Evolutionary conservation across 345 rosid species (phyloP), one percentile per base, ranked within the genome.

Genomic region (Hypericum perforatum): DNA sequence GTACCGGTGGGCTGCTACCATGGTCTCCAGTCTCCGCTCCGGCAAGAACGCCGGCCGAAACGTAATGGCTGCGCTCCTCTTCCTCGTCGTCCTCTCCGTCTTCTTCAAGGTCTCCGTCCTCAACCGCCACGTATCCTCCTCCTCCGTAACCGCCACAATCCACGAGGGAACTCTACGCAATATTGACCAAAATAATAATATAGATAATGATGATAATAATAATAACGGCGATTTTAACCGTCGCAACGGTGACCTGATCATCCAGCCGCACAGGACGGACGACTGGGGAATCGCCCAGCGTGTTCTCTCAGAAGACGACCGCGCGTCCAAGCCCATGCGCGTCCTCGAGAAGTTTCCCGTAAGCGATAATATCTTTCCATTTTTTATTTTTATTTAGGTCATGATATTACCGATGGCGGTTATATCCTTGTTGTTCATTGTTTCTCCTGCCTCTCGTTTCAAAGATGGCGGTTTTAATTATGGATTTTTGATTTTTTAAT

Each of bases 231-330:
- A 61, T 54, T 65, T 44, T 39, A 16, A 16, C 39, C 39, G 10
- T 39, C 69, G 49, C 1, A 76, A 67, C 42, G 80, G 81, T 6
- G 42, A 70, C 8, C 42, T 83, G 45, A 63, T 74, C n/a, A 57
- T 80, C 36, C 77, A 74, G 54, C 63, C 81, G 9, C 63, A 79
- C 49, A 80, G 74, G 54, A 22, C 1, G 32, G 79, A 88, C 11
- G 95, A 83, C 41, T 51, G 76, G 79, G 67, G 79, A 1, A 16
- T 59, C 57, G 87, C 89, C 47, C 95, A 83, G 72, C 78, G 74
- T 10, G 77, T 61, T 42, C 72, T 82, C 9, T 43, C 79, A 6
- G 85, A 73, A n/a, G 55, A 54, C 9, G 44, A 58, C 53, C 43
- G 58, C 62, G 9, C 64, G 6, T 63, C 80, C 60, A 63, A 72